Evolutionary conservation across 257 asterid genomes (phyloP).

Genomic region (Marsdenia floribunda): DNA sequence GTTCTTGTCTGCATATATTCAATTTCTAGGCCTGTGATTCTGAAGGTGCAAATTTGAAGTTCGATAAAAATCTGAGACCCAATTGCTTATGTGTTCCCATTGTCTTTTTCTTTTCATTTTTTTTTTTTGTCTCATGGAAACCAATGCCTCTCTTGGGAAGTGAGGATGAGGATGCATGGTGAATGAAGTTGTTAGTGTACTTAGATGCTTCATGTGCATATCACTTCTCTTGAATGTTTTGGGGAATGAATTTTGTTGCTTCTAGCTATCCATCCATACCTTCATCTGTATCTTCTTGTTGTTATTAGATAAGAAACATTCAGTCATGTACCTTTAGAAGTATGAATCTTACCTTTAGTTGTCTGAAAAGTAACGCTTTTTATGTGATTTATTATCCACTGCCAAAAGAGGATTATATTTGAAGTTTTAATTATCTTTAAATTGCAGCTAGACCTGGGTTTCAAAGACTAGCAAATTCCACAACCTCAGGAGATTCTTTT

Average conservation of each 20-base stretch:
- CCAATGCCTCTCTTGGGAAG: not conserved
- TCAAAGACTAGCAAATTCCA: conserved; percentile 48
- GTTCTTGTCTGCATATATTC: not conserved
- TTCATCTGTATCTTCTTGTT: not conserved
- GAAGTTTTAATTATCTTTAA: not conserved
- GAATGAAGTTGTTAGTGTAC: not conserved
- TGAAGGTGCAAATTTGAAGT: not conserved
- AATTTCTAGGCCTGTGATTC: not conserved
- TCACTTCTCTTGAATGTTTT: not conserved
- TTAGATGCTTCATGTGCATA: not conserved
- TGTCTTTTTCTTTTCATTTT: not conserved
- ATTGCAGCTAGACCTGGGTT: conserved; percentile 94
- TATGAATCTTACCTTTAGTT: not conserved
- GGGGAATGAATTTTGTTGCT: not conserved
- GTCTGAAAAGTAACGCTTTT: not conserved
- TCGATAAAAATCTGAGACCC: not conserved
- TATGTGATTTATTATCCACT: not conserved
- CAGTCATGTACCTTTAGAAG: not conserved
- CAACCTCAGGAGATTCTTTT: conserved; percentile 33
- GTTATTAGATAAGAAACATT: not conserved
- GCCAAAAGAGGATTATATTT: not conserved
- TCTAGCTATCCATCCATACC: not conserved
- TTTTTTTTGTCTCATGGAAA: not conserved
- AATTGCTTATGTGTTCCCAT: not conserved
- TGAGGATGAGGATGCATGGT: not conserved